Conservation (phyloP, 1,284 basidiomycete species). For the Ustilago tritici region DNA sequence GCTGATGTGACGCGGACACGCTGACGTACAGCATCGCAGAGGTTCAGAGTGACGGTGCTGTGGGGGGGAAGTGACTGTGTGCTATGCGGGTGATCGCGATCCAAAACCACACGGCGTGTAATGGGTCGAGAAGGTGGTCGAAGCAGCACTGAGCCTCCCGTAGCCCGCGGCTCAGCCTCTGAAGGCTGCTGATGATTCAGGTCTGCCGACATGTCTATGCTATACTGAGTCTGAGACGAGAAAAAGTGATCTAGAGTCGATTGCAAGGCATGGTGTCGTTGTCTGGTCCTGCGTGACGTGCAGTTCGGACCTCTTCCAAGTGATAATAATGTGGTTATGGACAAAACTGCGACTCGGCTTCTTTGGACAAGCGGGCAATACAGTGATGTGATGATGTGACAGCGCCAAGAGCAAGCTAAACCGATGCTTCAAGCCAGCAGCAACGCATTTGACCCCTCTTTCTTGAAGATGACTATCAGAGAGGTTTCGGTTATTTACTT, state of each 20-base stretch:
- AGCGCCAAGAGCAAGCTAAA: constrained; percentile 2
- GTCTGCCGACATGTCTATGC: constrained; percentile 10
- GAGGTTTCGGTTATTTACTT: no score
- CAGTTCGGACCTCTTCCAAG: neutral
- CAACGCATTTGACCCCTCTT: neutral
- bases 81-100: constrained; percentile 40
- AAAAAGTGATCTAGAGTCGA: neutral
- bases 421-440: neutral
- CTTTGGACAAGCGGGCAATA: constrained; percentile 1
- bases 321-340: neutral
- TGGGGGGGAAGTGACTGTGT: constrained; percentile 33
- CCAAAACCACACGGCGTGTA: constrained; percentile 42
- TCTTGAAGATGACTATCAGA: neutral
- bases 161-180: neutral
- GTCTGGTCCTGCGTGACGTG: neutral
- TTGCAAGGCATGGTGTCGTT: neutral
- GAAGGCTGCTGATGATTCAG: constrained; percentile 5
- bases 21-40: constrained; percentile 48
- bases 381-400: neutral
- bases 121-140: constrained; percentile 26
- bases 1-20: constrained; percentile 45
- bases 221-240: neutral
- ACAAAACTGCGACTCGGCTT: neutral
- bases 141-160: constrained; percentile 32
- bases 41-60: constrained; percentile 31